phyloP scores from a whole-genome alignment of 805 yeast species.

The Diddensiella santjacobensis region DNA sequence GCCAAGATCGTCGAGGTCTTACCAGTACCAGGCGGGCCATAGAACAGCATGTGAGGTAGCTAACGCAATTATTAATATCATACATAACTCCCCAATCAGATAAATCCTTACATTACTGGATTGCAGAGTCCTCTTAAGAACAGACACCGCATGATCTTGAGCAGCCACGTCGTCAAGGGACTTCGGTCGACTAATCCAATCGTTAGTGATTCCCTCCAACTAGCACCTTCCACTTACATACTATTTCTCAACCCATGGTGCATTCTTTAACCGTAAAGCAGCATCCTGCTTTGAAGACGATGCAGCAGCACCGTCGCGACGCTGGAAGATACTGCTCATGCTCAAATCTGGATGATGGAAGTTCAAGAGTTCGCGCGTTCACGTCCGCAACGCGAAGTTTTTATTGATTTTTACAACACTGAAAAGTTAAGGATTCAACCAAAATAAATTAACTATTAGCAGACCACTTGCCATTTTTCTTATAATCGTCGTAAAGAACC shows the following conservation, averaged over 20 bases:
- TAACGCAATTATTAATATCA: too few relatives aligned
- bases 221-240: conserved; percentile 26
- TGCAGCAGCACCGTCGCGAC: neutral
- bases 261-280: conserved; percentile 10
- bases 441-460: neutral
- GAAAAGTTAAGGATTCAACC: neutral
- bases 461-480: conserved; percentile 78
- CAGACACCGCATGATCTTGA: conserved; percentile 84
- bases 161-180: conserved; percentile 83
- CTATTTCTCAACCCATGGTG: conserved; percentile 93
- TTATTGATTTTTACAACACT: too few relatives aligned
- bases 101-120: conserved; percentile 51
- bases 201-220: neutral
- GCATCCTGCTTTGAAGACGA: conserved; percentile 2
- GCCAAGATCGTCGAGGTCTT: conserved; percentile 88
- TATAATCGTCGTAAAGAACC: conserved; percentile 66
- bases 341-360: too few relatives aligned
- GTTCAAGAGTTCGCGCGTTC: too few relatives aligned
- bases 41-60: conserved; percentile 71
- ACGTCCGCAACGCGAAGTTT: too few relatives aligned
- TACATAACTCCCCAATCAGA: conserved; percentile 4
- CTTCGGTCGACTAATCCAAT: conserved; percentile 64
- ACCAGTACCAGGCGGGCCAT: conserved; percentile 97
- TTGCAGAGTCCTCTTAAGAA: conserved; percentile 70
- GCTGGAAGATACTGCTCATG: too few relatives aligned